Base-by-base conservation (phyloP, 2,329 filamentous ascomycete species). In the Aspergillus sp. region DNA sequence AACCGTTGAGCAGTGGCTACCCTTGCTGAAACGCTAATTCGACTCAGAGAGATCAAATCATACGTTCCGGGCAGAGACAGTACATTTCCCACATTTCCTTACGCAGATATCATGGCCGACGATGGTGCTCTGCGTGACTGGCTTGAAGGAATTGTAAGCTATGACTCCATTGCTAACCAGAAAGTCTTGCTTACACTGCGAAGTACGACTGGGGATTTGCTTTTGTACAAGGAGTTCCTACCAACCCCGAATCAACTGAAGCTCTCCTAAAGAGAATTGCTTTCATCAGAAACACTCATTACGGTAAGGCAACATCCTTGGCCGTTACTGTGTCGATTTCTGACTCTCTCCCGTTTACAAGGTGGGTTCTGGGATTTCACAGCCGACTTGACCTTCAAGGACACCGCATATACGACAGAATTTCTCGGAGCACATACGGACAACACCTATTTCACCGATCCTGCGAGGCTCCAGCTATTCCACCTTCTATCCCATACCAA, bases 371-470 rank as follows among this genome's bases (percentile, higher is more conserved):
- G 88, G 80, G 94, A 97, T 76, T 98, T 98, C 75, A 90, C 91
- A 0, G 90, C 93, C 5, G 90, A 97, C 75, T 84, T 97, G 23
- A 89, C 91, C 27, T 89, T 89, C 71, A 93, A 93, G 65, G 92
- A 96, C 71, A 96, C 91, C 1, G 92, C 92, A 3, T 99, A 98
- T 78, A 97, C 94, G 1, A 92, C 90, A 68, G 83, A 95, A 54
- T 88, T 88, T 1, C 84, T 99, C 2, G 86, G 87, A 19, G 89
- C 90, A 0, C 95, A 99, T 76, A 98, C 94, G 1, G 95, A 99
- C 77, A 98, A 87, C 6, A 96, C 94, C 1, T 98, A 99, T 77
- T 98, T 98, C 78, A 92, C 87, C 21, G 94, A 98, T 64, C 94
- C 95, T 0, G 88, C 91, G 2, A 92, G 94, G 8, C 83, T 99